Conservation (phyloP, 202 grass and related monocot genomes). For the Schoenoplectus tabernaemontani region DNA sequence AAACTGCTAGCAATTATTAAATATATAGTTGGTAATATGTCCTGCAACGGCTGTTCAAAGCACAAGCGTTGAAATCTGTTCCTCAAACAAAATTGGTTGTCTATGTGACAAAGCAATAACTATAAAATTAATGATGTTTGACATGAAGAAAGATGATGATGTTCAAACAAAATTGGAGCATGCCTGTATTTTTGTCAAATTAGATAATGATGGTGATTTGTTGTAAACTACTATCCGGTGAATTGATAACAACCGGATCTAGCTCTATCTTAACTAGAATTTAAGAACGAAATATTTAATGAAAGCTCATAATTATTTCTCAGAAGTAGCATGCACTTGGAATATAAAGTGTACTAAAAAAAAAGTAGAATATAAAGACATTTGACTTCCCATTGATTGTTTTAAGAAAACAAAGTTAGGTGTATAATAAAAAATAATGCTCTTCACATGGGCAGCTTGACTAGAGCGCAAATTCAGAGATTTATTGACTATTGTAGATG, state of each 20-base stretch:
- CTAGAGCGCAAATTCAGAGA: neutral
- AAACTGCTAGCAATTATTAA: neutral
- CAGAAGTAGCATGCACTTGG: constrained; percentile 6
- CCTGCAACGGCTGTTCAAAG: neutral
- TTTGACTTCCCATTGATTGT: constrained; percentile 16
- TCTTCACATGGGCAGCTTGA: constrained; percentile 9
- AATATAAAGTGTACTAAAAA: neutral
- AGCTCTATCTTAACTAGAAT: neutral
- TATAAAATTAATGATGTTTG: neutral
- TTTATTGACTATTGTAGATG: neutral
- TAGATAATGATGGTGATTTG: neutral
- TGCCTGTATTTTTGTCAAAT: neutral
- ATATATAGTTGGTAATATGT: neutral
- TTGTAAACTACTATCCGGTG: neutral
- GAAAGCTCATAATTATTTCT: neutral
- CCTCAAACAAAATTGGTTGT: neutral
- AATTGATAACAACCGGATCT: neutral
- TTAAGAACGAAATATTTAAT: neutral
- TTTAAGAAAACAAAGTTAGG: neutral
- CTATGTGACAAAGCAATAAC: neutral
- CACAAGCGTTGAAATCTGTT: neutral
- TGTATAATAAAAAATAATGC: neutral
- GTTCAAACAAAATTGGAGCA: neutral
- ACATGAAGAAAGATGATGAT: neutral
- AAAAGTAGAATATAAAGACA: neutral